phyloP scores from a whole-genome alignment of 768 basidiomycete species.

The Floccularia luteovirens region DNA sequence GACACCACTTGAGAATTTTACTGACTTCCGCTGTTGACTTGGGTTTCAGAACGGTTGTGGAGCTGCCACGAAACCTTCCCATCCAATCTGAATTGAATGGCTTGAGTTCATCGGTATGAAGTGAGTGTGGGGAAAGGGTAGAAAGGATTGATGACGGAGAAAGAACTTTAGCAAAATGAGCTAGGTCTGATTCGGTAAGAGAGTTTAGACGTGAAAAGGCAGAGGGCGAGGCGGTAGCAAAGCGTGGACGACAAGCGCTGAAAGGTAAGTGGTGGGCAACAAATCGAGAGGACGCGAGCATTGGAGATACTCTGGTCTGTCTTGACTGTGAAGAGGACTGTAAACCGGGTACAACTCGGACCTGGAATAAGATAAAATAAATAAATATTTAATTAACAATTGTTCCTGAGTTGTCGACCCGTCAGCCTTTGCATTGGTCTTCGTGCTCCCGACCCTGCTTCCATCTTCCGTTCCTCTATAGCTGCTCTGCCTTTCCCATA shows the following conservation, averaged over 20 bases:
- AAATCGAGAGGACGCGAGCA: not conserved
- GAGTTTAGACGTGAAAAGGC: constrained; percentile 29
- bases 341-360: not conserved
- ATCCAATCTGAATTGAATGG: constrained; percentile 93
- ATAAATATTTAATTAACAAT: not conserved
- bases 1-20: constrained; percentile 83
- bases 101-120: constrained; percentile 57
- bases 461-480: not conserved
- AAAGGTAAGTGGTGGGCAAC: constrained; percentile 5
- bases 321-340: not conserved
- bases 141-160: constrained; percentile 59
- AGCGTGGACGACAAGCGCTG: constrained; percentile 12
- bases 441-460: not conserved
- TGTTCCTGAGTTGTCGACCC: not conserved
- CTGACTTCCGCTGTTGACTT: constrained; percentile 84
- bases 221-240: constrained; percentile 7
- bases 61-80: constrained; percentile 84
- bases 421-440: not conserved
- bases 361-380: not conserved
- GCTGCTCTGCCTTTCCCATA: not conserved
- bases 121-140: constrained; percentile 44
- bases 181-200: constrained; percentile 51
- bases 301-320: too few relatives aligned
- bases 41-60: constrained; percentile 84
- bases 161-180: constrained; percentile 61